phyloP scores from a whole-genome alignment of 2,329 filamentous ascomycete species.

The Xylaria hypoxylon region DNA sequence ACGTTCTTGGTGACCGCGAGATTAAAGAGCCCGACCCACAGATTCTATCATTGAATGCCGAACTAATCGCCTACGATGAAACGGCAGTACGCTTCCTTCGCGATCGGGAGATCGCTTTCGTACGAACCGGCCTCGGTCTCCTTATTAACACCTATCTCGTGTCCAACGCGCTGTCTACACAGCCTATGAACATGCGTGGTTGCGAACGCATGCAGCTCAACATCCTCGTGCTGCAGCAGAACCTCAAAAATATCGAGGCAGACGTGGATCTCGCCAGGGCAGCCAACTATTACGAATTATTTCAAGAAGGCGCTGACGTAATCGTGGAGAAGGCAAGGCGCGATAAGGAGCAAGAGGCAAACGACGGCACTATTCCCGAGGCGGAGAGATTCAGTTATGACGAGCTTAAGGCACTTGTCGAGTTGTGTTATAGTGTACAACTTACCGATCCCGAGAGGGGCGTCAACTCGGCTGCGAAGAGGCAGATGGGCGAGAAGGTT shows the following conservation, averaged over 20 bases:
- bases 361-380: constrained; percentile 51
- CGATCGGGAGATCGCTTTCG: constrained; percentile 76
- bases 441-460: constrained; percentile 75
- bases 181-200: constrained; percentile 85
- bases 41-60: constrained; percentile 84
- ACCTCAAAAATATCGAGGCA: constrained; percentile 90
- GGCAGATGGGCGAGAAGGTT: constrained; percentile 77
- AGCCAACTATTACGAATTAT: constrained; percentile 76
- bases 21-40: constrained; percentile 82
- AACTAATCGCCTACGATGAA: constrained; percentile 89
- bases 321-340: constrained; percentile 72
- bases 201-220: constrained; percentile 92
- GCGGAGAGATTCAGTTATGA: constrained; percentile 70
- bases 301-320: constrained; percentile 72
- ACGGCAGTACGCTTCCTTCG: constrained; percentile 80
- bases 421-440: constrained; percentile 76
- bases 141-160: constrained; percentile 86
- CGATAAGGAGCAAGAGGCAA: constrained; percentile 50
- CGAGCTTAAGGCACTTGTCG: constrained; percentile 73
- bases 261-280: constrained; percentile 73
- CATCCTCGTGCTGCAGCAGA: constrained; percentile 94
- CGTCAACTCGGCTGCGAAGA: constrained; percentile 73
- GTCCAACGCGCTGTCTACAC: constrained; percentile 75
- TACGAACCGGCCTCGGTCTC: constrained; percentile 79
- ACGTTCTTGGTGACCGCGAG: constrained; percentile 74